Percentiles rank a stretch among this genome's conserved stretches.
Evolutionary conservation across 495 filamentous ascomycete genomes (phyloP).

Genomic region (Clohesyomyces aquaticus): DNA sequence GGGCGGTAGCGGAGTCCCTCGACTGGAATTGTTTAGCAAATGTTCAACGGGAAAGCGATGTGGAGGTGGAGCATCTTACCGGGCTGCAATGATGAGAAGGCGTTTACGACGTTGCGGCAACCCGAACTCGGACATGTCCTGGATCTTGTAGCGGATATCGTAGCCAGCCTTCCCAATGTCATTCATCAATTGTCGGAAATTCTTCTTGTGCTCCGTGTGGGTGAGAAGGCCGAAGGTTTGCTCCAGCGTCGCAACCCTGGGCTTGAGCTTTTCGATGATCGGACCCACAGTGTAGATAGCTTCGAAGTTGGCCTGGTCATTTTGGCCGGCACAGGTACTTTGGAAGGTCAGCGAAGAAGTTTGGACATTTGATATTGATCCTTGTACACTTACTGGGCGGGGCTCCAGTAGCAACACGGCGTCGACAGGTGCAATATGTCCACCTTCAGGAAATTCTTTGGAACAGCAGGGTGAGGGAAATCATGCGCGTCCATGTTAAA

Average conservation of each 20-base stretch:
- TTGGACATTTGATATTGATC: conserved; percentile 53
- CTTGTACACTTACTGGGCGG: conserved; percentile 62
- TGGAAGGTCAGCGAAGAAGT: background rate
- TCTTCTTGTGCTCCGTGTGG: conserved; percentile 48
- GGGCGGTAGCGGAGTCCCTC: conserved; percentile 71
- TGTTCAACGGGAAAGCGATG: conserved; percentile 24
- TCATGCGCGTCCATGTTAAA: conserved; percentile 54
- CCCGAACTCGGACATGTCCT: conserved; percentile 63
- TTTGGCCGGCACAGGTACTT: conserved; percentile 41
- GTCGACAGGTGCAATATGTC: conserved; percentile 83
- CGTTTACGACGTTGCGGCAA: conserved; percentile 64
- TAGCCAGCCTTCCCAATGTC: conserved; percentile 70
- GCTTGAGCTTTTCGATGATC: conserved; percentile 62
- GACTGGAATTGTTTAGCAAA: conserved; percentile 52
- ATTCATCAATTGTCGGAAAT: conserved; percentile 59
- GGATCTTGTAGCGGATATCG: conserved; percentile 64
- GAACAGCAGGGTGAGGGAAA: conserved; percentile 46
- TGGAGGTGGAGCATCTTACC: conserved; percentile 53
- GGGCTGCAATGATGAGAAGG: conserved; percentile 77
- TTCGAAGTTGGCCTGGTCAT: conserved; percentile 63
- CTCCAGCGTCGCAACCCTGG: conserved; percentile 80
- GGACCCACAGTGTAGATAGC: conserved; percentile 66
- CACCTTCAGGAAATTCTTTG: conserved; percentile 44
- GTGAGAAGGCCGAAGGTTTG: conserved; percentile 69
- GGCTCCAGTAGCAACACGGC: conserved; percentile 82